phyloP scores from a whole-genome alignment of 441 rosid species.

The Euphorbia schlechtendalii region DNA sequence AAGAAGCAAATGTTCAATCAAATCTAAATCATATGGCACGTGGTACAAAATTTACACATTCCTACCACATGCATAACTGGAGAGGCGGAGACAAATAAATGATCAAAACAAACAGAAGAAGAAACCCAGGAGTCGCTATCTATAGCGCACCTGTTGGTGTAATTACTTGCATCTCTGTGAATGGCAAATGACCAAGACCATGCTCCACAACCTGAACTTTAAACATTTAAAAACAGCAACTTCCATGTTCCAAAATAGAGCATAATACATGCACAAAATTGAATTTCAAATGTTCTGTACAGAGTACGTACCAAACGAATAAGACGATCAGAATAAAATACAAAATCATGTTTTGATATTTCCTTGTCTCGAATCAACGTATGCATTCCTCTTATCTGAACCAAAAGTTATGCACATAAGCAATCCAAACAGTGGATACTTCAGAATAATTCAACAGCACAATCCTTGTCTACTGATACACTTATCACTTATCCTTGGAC shows the following conservation, averaged over 20 bases:
- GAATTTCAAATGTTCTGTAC: conserved; percentile 9
- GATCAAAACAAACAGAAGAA: neutral
- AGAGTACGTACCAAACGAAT: conserved; percentile 68
- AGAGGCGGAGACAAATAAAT: neutral
- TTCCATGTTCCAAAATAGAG: conserved; percentile 11
- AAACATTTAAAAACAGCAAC: conserved; percentile 19
- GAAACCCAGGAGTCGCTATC: conserved; percentile 10
- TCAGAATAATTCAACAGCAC: neutral
- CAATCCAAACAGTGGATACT: conserved; percentile 3
- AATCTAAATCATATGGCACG: too few relatives aligned
- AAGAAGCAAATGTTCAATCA: neutral
- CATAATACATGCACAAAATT: conserved; percentile 1
- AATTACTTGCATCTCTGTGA: conserved; percentile 88
- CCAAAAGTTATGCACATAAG: conserved; percentile 11
- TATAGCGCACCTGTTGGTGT: conserved; percentile 74
- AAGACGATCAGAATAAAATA: conserved; percentile 92
- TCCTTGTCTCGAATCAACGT: conserved; percentile 88
- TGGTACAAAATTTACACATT: neutral
- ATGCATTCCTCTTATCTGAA: conserved; percentile 97
- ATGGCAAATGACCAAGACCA: conserved; percentile 94
- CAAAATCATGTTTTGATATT: conserved; percentile 90
- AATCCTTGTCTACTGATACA: neutral
- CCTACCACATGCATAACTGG: neutral
- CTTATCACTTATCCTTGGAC: neutral
- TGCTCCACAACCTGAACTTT: conserved; percentile 86